Percentiles rank a stretch among this genome's conserved stretches.
Conservation (phyloP, 2,329 filamentous ascomycete species). For the Cordyceps cicadae region DNA sequence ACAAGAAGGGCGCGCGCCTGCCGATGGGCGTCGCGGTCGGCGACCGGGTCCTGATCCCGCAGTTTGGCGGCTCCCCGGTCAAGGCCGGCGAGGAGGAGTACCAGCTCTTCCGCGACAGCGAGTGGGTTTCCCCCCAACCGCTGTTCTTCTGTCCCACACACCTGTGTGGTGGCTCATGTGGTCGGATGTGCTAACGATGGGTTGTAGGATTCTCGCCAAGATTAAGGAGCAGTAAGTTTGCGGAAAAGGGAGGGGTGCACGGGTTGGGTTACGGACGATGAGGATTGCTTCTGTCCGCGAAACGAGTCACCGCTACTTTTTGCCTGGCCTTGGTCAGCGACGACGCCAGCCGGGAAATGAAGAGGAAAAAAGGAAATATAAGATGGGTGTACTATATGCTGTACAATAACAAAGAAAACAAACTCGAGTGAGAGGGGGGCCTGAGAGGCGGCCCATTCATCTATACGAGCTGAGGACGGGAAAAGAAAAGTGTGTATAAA, state of each 20-base stretch:
- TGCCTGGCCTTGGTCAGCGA: background rate
- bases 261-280: background rate
- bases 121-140: slow-evolving; percentile 56
- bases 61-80: slow-evolving; percentile 90
- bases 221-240: slow-evolving; percentile 70
- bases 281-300: background rate
- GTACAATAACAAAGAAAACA: slow-evolving; percentile 1
- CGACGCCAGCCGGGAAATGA: background rate
- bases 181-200: slow-evolving; percentile 10
- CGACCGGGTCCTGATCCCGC: slow-evolving; percentile 91
- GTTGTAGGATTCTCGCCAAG: slow-evolving; percentile 82
- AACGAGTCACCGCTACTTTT: background rate
- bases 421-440: background rate
- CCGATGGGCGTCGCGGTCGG: slow-evolving; percentile 74
- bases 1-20: slow-evolving; percentile 83
- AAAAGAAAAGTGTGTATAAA: background rate
- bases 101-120: slow-evolving; percentile 91
- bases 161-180: background rate
- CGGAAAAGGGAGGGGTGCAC: background rate
- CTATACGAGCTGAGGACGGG: background rate
- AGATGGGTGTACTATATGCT: slow-evolving; percentile 9
- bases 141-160: no score
- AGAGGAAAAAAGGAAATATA: background rate
- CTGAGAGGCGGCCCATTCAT: no score
- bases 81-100: slow-evolving; percentile 98